These are phyloP conservation scores for Citrus australasica DNA, from an alignment of 345 rosid species.

Conservation along the genomic window DNA sequence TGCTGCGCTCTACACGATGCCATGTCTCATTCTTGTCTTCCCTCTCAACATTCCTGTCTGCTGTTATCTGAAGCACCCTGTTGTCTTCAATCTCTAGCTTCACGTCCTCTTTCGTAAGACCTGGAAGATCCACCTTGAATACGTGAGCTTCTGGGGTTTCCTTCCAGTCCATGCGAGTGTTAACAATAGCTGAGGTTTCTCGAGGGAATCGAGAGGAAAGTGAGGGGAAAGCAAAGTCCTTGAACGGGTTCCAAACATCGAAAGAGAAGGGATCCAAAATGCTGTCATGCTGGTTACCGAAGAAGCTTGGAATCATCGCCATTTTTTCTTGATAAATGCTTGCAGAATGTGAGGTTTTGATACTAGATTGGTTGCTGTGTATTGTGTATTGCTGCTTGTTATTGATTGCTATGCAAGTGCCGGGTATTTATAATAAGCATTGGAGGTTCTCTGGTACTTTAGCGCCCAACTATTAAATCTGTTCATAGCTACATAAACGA, in stretches of 20 bases:
- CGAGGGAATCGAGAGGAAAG: background rate
- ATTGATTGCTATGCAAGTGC: background rate
- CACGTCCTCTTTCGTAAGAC: background rate
- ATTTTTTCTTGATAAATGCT: background rate
- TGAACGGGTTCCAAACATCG: background rate
- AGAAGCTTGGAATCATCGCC: background rate
- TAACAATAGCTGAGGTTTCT: background rate
- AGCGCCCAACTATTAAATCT: too few species aligned
- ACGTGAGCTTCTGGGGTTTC: background rate
- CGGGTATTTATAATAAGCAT: background rate
- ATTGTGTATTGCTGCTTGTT: background rate
- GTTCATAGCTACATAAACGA: background rate
- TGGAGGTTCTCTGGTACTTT: background rate
- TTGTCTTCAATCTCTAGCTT: background rate
- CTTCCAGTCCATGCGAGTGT: background rate
- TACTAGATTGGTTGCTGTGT: background rate
- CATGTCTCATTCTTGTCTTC: background rate
- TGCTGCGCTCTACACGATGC: background rate
- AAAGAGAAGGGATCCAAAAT: background rate
- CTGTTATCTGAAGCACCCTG: background rate
- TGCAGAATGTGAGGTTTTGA: background rate
- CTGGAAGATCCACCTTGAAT: background rate
- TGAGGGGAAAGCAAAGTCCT: background rate
- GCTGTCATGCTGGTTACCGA: background rate
- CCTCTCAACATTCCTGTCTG: background rate